Percentiles rank a stretch among this genome's conserved stretches.
phyloP scores from a whole-genome alignment of 345 rosid species.

The rapeseed (Brassica napus) region DNA sequence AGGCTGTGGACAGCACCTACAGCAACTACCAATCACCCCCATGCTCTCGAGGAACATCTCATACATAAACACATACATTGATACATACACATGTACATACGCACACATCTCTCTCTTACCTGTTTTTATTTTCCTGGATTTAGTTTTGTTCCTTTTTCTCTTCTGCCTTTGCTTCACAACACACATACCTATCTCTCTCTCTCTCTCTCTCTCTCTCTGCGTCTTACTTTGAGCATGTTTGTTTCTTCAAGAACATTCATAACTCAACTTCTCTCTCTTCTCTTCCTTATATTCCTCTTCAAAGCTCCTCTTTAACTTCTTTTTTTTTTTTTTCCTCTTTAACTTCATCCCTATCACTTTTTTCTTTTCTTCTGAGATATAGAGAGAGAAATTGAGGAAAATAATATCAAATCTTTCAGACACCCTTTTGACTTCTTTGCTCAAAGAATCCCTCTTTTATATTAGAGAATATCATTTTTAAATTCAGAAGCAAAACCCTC shows the following conservation, averaged over 20 bases:
- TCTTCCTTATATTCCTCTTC: conserved; percentile 22
- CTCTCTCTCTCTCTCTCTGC: conserved; percentile 23
- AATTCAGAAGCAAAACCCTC: conserved; percentile 28
- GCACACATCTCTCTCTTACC: conserved; percentile 40
- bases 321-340: conserved; percentile 13
- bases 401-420: conserved; percentile 45
- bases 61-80: conserved; percentile 19
- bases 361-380: conserved; percentile 24
- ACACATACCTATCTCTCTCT: conserved; percentile 38
- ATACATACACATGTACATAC: conserved; percentile 19
- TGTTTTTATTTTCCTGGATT: conserved; percentile 35
- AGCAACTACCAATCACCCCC: no score
- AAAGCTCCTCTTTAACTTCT: conserved; percentile 41
- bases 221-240: conserved; percentile 50
- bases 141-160: conserved; percentile 39
- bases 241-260: conserved; percentile 46
- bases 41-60: conserved; percentile 60
- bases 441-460: conserved; percentile 38
- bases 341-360: conserved; percentile 33
- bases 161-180: conserved; percentile 45
- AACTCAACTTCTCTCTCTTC: conserved; percentile 34
- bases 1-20: no score
- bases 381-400: conserved; percentile 16
- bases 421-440: conserved; percentile 43
- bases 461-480: conserved; percentile 25